Conservation (phyloP, 805 yeast species). For the Candida sithepensis region DNA sequence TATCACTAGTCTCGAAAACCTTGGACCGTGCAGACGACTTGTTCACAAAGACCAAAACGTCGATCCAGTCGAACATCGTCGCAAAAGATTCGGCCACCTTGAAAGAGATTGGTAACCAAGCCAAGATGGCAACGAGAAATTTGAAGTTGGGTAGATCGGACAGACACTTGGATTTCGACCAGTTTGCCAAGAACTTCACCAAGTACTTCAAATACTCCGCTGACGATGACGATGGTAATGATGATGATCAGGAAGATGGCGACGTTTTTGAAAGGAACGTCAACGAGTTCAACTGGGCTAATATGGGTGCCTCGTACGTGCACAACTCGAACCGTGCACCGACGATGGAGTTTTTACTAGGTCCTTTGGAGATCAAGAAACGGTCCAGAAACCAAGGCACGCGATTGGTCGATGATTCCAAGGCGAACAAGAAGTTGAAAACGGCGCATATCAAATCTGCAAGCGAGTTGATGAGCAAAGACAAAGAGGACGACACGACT, state of each 20-base stretch:
- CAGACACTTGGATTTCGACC: conserved; percentile 44
- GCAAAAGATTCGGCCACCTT: conserved; percentile 68
- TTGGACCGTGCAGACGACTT: conserved; percentile 44
- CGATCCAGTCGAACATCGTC: conserved; percentile 36
- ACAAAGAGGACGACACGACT: conserved; percentile 55
- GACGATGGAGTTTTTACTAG: conserved; percentile 60
- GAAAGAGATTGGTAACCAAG: conserved; percentile 54
- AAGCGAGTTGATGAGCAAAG: conserved; percentile 45
- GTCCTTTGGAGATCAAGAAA: conserved; percentile 64
- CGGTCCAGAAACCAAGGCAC: conserved; percentile 34
- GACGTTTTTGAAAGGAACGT: conserved; percentile 14
- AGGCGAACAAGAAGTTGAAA: conserved; percentile 30
- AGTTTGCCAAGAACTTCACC: conserved; percentile 41
- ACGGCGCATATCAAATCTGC: conserved; percentile 57
- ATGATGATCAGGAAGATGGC: conserved; percentile 15
- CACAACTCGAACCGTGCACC: conserved; percentile 44
- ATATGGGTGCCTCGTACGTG: conserved; percentile 50
- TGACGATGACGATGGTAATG: conserved; percentile 15
- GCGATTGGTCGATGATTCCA: conserved; percentile 42
- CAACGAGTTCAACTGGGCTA: conserved; percentile 52
- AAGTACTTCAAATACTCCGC: conserved; percentile 26
- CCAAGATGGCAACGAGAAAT: conserved; percentile 61
- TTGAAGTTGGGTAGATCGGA: conserved; percentile 55
- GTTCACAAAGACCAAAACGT: conserved; percentile 39
- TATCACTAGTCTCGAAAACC: conserved; percentile 42